phyloP scores from a whole-genome alignment of 805 yeast species.

The Hagleromyces aurorensis region DNA sequence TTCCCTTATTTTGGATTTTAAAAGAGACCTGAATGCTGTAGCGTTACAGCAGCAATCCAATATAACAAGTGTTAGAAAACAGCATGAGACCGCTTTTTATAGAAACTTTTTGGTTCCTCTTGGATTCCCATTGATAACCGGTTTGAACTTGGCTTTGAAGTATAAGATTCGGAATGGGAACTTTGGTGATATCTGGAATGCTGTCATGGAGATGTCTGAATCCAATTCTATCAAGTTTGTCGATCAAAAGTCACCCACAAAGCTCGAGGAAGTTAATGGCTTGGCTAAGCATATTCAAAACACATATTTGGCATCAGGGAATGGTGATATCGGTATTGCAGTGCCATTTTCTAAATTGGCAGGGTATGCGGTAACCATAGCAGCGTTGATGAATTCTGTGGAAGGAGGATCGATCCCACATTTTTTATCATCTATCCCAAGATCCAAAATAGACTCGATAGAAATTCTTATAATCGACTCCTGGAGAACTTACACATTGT shows the following conservation, averaged over 20 bases:
- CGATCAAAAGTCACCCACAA: conserved; percentile 15
- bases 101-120: conserved; percentile 69
- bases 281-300: conserved; percentile 15
- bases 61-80: conserved; percentile 53
- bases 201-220: conserved; percentile 32
- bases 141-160: conserved; percentile 55
- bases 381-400: conserved; percentile 35
- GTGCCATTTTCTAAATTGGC: conserved; percentile 25
- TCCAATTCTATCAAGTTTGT: conserved; percentile 17
- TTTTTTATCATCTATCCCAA: conserved; percentile 32
- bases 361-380: conserved; percentile 35
- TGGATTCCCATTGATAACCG: conserved; percentile 60
- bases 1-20: conserved; percentile 21
- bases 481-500: conserved; percentile 16
- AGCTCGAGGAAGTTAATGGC: conserved; percentile 19
- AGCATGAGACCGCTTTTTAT: conserved; percentile 66
- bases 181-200: conserved; percentile 64
- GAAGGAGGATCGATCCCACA: conserved; percentile 35
- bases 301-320: conserved; percentile 6
- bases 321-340: conserved; percentile 25
- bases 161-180: conserved; percentile 69
- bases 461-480: conserved; percentile 30
- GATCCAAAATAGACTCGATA: conserved; percentile 18
- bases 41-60: conserved; percentile 60
- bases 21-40: conserved; percentile 48